Evolutionary conservation across 208 protist species (phyloP).

Genomic region (Leishmania turanica): DNA sequence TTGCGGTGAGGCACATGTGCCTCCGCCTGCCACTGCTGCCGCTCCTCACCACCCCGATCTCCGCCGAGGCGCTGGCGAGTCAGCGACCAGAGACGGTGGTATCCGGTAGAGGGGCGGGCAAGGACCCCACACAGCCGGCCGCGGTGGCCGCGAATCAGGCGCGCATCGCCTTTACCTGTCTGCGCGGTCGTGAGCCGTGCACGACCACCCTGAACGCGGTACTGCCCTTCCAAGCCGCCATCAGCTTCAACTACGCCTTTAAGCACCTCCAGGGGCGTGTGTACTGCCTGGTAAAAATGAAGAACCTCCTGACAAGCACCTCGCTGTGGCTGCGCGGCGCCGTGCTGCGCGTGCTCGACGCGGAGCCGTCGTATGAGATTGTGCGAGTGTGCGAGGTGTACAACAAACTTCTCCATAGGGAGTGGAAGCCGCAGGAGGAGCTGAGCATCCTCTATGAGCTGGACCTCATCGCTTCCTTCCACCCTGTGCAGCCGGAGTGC

Average conservation of each 20-base stretch:
- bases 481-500: constrained; percentile 27
- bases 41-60: constrained; percentile 43
- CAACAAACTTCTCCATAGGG: constrained; percentile 46
- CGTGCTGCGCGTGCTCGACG: constrained; percentile 60
- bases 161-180: constrained; percentile 50
- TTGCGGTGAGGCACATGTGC: constrained; percentile 18
- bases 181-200: constrained; percentile 53
- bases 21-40: constrained; percentile 58
- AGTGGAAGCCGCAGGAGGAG: constrained; percentile 71
- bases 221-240: constrained; percentile 33
- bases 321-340: constrained; percentile 84
- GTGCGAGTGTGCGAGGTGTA: constrained; percentile 62
- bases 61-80: constrained; percentile 10
- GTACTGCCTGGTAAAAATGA: constrained; percentile 72
- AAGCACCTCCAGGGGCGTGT: constrained; percentile 75
- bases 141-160: constrained; percentile 25
- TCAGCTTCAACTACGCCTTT: constrained; percentile 56
- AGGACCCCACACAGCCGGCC: constrained; percentile 1
- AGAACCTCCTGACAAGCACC: constrained; percentile 58
- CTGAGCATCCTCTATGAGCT: constrained; percentile 72
- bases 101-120: background rate
- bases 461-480: constrained; percentile 38
- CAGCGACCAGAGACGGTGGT: background rate
- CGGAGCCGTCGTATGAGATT: constrained; percentile 62
- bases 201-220: constrained; percentile 40